Conservation (phyloP, 2,329 filamentous ascomycete genomes). For the Polytolypa hystricis region DNA sequence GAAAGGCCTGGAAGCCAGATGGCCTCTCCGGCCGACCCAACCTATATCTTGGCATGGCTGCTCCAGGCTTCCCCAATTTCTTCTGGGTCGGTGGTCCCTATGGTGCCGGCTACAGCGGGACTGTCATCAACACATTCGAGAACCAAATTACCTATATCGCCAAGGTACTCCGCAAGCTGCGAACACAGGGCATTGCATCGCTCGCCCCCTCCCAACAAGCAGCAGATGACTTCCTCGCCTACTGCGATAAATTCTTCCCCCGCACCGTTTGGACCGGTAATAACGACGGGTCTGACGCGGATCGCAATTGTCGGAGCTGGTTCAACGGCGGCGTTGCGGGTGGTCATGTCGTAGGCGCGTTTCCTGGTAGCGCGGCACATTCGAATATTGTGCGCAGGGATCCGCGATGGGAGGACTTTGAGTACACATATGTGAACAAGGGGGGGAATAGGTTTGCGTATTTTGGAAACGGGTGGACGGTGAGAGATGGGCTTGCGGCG, state of each 20-base stretch:
- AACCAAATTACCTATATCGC: conserved; percentile 55
- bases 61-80: conserved; percentile 57
- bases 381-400: conserved; percentile 47
- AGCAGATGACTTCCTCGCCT: conserved; percentile 44
- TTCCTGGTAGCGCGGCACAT: conserved; percentile 57
- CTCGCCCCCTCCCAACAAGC: conserved; percentile 48
- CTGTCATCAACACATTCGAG: conserved; percentile 56
- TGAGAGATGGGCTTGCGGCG: no score
- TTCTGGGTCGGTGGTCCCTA: conserved; percentile 54
- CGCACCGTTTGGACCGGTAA: conserved; percentile 35
- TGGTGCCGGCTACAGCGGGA: conserved; percentile 50
- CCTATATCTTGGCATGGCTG: conserved; percentile 54
- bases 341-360: conserved; percentile 54
- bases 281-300: conserved; percentile 28
- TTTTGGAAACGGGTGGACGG: conserved; percentile 58
- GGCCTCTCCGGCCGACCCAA: conserved; percentile 52
- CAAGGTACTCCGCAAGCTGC: conserved; percentile 56
- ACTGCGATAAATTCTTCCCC: conserved; percentile 40
- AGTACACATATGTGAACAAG: conserved; percentile 38
- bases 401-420: conserved; percentile 50
- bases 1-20: conserved; percentile 45
- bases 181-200: conserved; percentile 53
- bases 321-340: conserved; percentile 57
- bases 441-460: conserved; percentile 40
- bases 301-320: conserved; percentile 58